Base-by-base conservation (phyloP, 495 filamentous ascomycete genomes). In the Penicillium canariense region DNA sequence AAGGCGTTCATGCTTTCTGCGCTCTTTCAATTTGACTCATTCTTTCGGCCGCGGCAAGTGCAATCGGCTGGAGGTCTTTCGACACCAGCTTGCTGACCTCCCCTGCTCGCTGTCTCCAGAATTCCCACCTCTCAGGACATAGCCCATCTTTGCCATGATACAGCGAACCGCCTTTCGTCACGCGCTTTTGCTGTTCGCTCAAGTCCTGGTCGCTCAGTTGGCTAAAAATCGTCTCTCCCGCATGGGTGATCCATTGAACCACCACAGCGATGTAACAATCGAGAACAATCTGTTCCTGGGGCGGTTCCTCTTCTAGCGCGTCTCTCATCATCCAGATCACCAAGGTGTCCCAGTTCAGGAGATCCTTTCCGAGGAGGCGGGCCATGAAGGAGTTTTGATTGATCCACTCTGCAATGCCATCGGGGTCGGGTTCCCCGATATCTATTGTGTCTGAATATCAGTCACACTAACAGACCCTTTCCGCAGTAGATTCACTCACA, bases 301-400 rank as follows among this genome's bases (percentile, higher is more conserved):
- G 31, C 0, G 28, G 8, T 5, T 32, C 30, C 5, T 54, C 51
- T 46, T 54, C 51, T 10, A 54, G 15, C 11, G 42, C 51, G 5
- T 54, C 51, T 20, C 51, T 17, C 11, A 54, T 11, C 30, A 45
- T 31, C 51, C 51, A 54, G 30, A 54, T 47, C 18, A 45, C 28
- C 27, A 46, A 38, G 0, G 39, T 54, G 18, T 45, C 42, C 51
- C 51, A 54, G 42, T 31, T 22, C 5, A 54, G 30, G 0, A 54
- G 30, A 22, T 38, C 40, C 17, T 23, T 23, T 6, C 51, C 51
- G 8, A 54, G 18, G 11, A 54, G 26, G 11, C 46, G 9, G 28
- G 46, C 46, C 46, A 48, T 48, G 46, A 48, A 48, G 28, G 46
- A 48, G 46, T 54, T 54, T 34, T 34, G 32, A n/a, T 54, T 54